These are phyloP conservation scores for Tetracladium marchalianum DNA, from an alignment of 495 filamentous ascomycete species.

Conservation along the genomic window DNA sequence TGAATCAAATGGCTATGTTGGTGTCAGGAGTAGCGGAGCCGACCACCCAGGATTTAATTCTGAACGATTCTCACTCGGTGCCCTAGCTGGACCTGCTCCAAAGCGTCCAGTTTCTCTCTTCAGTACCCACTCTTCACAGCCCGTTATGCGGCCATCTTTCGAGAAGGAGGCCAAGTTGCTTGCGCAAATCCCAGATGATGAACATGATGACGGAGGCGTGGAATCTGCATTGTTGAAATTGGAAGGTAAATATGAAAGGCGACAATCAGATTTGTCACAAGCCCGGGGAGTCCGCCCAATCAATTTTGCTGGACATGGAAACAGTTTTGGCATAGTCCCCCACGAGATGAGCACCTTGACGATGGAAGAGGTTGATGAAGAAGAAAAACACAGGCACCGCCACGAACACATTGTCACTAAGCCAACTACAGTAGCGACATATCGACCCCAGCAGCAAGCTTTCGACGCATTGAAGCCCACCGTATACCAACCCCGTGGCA, in stretches of 20 bases:
- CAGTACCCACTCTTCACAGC: constrained; percentile 59
- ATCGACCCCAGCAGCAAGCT: constrained; percentile 7
- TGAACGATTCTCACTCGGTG: constrained; percentile 48
- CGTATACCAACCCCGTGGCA: constrained; percentile 15
- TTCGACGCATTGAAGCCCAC: constrained; percentile 16
- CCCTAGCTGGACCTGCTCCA: constrained; percentile 36
- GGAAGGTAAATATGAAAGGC: constrained; percentile 68
- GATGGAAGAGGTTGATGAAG: constrained; percentile 18
- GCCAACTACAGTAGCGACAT: background rate
- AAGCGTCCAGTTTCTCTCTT: constrained; percentile 50
- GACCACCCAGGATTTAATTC: constrained; percentile 22
- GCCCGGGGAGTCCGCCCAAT: background rate
- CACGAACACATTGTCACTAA: constrained; percentile 31
- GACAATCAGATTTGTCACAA: constrained; percentile 14
- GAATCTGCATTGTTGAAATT: constrained; percentile 88
- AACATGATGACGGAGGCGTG: constrained; percentile 76
- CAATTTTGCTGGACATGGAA: background rate
- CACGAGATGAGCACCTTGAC: constrained; percentile 11
- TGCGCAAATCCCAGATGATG: constrained; percentile 79
- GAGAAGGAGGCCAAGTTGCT: constrained; percentile 83
- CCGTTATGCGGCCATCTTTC: constrained; percentile 74
- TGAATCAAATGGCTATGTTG: constrained; percentile 30
- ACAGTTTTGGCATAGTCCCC: constrained; percentile 15
- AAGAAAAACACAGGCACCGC: constrained; percentile 38
- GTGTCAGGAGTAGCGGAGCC: constrained; percentile 32